Base-by-base conservation (phyloP, 495 filamentous ascomycete species). In the Penicillium bovifimosum region DNA sequence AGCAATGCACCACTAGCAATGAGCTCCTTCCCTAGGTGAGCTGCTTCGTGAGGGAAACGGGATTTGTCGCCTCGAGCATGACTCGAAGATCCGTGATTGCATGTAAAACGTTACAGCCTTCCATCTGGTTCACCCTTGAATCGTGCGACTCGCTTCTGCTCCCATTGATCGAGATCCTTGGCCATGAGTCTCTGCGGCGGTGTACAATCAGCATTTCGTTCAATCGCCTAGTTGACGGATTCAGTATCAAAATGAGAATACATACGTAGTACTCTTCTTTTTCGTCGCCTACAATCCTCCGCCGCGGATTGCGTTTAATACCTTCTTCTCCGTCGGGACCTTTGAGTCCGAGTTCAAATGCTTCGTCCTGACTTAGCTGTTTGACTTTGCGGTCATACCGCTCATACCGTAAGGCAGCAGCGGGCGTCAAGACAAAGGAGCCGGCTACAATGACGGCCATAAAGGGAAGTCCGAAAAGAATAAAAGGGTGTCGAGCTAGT, bases 381-480 rank as follows among this genome's bases (percentile, higher is more conserved):
- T 86, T 78, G 33, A 93, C 86, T 71, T 88, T 91, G 53, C 87
- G 77, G 64, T 99, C 95, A 60, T 96, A 83, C 32, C 85, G 81
- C 72, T 97, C 93, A 70, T 96, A 99, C 34, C 95, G 80, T 28
- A 99, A 72, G 5, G 93, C 95, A 6, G 93, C 89, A 2, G 91
- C 93, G 2, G 95, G 93, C 0, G 92, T 96, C 11, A 99, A 79
- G 54, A 91, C 86, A 70, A 99, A 99, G 7, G 88, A 95, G 0
- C 89, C 93, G 4, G 86, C 91, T n/a, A 99, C 84, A 59, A 99
- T 96, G 32, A 92, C 84, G 38, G 78, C 72, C 61, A 97, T 80
- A 72, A 99, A 99, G 11, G 93, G 93, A n/a, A 97, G 76, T 6
- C 93, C 93, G 68, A 99, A 99, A 46, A 96, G 80, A 33, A 92